These are phyloP conservation scores for Mucuna pruriens DNA, from an alignment of 306 rosid species.

Conservation along the genomic window DNA sequence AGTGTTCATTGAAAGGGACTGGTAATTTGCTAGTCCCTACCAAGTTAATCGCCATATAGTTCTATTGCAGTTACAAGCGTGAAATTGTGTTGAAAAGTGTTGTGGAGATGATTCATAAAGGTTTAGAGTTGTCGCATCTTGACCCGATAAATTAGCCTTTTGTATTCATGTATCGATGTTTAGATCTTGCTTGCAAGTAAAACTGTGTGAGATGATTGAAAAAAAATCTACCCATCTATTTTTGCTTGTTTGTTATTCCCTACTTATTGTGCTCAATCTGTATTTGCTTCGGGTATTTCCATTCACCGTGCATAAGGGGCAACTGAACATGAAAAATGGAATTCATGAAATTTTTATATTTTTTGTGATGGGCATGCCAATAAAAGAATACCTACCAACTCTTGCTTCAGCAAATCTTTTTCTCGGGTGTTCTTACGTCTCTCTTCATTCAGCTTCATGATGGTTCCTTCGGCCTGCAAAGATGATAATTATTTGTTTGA, in stretches of 20 bases:
- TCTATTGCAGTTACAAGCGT: neutral
- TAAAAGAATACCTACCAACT: slow-evolving; percentile 56
- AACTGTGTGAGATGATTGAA: neutral
- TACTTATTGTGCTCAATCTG: neutral
- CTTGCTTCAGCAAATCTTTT: slow-evolving; percentile 60
- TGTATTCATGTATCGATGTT: neutral
- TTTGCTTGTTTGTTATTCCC: neutral
- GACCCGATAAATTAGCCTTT: neutral
- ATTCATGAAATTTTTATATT: neutral
- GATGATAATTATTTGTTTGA: slow-evolving; percentile 23
- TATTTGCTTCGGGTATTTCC: neutral
- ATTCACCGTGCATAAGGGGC: neutral
- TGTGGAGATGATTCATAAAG: neutral
- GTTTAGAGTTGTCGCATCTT: neutral
- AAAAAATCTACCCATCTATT: neutral
- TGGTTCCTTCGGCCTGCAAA: slow-evolving; percentile 69
- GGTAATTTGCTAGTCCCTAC: neutral
- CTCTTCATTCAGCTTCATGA: slow-evolving; percentile 65
- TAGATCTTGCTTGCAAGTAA: neutral
- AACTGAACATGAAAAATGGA: neutral
- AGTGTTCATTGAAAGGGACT: neutral
- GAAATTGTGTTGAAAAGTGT: neutral
- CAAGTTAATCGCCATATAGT: neutral
- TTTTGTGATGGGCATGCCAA: neutral
- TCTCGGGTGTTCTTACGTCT: slow-evolving; percentile 49